phyloP scores from a whole-genome alignment of 306 rosid species.

The Sesbania bispinosa region DNA sequence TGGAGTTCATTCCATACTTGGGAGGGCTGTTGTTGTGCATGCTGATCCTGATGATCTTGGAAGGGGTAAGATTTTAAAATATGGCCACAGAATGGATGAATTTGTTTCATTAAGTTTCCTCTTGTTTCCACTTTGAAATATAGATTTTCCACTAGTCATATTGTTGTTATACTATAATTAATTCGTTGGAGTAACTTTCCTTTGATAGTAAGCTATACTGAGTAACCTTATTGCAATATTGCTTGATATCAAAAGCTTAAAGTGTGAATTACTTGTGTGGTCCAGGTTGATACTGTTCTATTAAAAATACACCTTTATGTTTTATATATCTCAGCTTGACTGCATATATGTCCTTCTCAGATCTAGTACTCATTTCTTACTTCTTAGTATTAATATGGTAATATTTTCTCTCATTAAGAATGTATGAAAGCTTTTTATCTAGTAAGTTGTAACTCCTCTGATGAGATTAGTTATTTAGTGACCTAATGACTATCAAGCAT shows the following conservation, averaged over 20 bases:
- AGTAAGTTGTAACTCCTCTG: not conserved
- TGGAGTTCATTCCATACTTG: conserved; percentile 63
- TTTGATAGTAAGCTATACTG: not conserved
- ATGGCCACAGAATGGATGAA: not conserved
- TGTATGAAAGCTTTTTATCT: not conserved
- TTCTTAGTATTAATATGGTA: not conserved
- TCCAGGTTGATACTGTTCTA: not conserved
- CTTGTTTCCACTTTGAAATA: not conserved
- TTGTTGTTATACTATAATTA: not conserved
- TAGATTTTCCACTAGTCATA: not conserved
- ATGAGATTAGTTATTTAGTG: not conserved
- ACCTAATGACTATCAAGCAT: not conserved
- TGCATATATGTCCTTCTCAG: not conserved
- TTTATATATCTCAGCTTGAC: not conserved
- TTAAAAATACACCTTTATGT: not conserved
- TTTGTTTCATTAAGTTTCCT: not conserved
- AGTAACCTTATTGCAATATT: not conserved
- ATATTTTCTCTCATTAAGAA: not conserved
- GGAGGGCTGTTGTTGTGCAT: conserved; percentile 69
- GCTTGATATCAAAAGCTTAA: not conserved
- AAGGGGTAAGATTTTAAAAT: conserved; percentile 41
- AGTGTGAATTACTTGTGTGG: not conserved
- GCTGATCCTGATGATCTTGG: conserved; percentile 84
- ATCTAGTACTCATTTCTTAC: not conserved
- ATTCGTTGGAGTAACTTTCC: not conserved